Evolutionary conservation across 208 protist genomes (phyloP).

Genomic region (Trypanosoma avium): DNA sequence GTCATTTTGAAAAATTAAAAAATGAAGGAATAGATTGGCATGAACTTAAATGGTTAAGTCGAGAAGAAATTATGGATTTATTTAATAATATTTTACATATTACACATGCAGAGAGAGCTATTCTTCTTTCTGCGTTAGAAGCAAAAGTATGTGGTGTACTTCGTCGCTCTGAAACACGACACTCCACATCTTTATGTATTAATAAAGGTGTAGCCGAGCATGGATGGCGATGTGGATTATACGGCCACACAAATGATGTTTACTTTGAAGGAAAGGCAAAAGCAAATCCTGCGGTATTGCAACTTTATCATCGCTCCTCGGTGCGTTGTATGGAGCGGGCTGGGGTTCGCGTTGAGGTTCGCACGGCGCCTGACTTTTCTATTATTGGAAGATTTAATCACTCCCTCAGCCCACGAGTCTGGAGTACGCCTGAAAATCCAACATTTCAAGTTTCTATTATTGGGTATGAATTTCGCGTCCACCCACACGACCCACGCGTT

Average conservation of each 20-base stretch:
- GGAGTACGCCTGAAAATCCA: conserved; percentile 67
- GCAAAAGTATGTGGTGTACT: conserved; percentile 87
- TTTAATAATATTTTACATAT: conserved; percentile 49
- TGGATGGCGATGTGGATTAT: conserved; percentile 83
- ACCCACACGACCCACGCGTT: conserved; percentile 81
- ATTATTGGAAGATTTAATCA: conserved; percentile 65
- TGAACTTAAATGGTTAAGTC: conserved; percentile 75
- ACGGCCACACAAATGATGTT: conserved; percentile 84
- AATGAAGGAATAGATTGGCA: conserved; percentile 82
- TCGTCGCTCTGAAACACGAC: conserved; percentile 48
- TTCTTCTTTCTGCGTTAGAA: conserved; percentile 63
- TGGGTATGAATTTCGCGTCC: conserved; percentile 89
- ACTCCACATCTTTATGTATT: conserved; percentile 80
- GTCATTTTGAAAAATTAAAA: conserved; percentile 48
- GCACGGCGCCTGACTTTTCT: conserved; percentile 72
- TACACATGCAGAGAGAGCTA: conserved; percentile 47
- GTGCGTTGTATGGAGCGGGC: conserved; percentile 42
- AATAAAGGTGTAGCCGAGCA: conserved; percentile 53
- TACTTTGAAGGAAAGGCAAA: conserved; percentile 89
- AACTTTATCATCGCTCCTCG: conserved; percentile 57
- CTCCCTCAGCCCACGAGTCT: conserved; percentile 72
- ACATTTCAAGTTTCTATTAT: conserved; percentile 71
- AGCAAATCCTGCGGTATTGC: conserved; percentile 61
- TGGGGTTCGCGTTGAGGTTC: conserved; percentile 73
- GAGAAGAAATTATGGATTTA: conserved; percentile 60